Evolutionary conservation across 2,329 filamentous ascomycete species (phyloP).

Genomic region (Hypoxylon sp.): DNA sequence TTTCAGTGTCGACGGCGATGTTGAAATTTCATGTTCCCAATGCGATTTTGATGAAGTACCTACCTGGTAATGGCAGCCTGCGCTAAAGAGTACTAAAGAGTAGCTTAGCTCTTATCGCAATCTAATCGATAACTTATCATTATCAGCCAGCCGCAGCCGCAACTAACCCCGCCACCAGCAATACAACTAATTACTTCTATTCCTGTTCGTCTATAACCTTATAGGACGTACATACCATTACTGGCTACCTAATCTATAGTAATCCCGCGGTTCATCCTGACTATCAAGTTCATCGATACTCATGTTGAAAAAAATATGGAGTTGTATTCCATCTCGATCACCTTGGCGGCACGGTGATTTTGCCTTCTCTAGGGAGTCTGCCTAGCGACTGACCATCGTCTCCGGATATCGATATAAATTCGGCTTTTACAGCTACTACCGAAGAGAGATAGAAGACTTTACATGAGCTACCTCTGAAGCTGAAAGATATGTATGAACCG

Average conservation of each 20-base stretch:
- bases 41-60: constrained; percentile 15
- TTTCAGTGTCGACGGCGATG: constrained; percentile 6
- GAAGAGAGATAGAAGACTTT: constrained; percentile 17
- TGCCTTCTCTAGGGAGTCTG: background rate
- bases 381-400: background rate
- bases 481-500: constrained; percentile 29
- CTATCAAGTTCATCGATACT: background rate
- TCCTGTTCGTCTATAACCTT: background rate
- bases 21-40: constrained; percentile 19
- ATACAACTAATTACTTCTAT: background rate
- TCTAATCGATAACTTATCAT: constrained; percentile 38
- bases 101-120: constrained; percentile 24
- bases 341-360: background rate
- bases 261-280: background rate
- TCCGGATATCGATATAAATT: background rate
- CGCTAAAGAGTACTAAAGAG: constrained; percentile 36
- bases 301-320: no score
- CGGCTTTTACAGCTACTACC: constrained; percentile 18
- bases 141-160: constrained; percentile 27
- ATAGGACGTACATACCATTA: background rate
- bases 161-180: constrained; percentile 16
- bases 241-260: background rate
- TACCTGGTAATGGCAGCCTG: constrained; percentile 26
- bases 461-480: constrained; percentile 14
- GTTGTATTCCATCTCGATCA: background rate